Evolutionary conservation across 371 early-diverging fungal genomes (phyloP).

Genomic region (Actinomortierella wolfii): DNA sequence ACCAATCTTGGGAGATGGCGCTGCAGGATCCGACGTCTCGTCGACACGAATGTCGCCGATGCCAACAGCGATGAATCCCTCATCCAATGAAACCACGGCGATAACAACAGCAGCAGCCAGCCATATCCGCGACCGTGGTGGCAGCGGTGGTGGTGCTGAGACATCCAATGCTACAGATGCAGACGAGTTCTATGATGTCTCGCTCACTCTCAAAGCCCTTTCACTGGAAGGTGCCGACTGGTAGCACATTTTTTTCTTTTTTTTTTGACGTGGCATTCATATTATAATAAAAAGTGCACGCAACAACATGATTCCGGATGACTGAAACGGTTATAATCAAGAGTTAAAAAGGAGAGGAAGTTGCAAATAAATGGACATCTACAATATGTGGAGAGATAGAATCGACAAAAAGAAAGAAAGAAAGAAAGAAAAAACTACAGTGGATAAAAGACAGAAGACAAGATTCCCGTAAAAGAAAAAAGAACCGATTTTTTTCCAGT

Average conservation of each 20-base stretch:
- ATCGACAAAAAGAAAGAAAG: too few species aligned
- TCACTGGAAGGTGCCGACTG: conserved; percentile 41
- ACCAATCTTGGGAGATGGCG: neutral
- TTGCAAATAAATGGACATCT: too few species aligned
- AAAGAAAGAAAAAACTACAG: too few species aligned
- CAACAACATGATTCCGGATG: too few species aligned
- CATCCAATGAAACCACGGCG: neutral
- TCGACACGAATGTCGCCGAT: too few species aligned
- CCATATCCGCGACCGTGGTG: neutral
- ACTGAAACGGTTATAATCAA: too few species aligned
- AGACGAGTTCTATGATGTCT: conserved; percentile 40
- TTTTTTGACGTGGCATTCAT: conserved; percentile 1
- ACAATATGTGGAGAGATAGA: too few species aligned
- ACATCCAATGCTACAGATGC: conserved; percentile 1
- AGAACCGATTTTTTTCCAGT: too few species aligned
- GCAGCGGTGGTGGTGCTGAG: neutral
- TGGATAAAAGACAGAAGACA: too few species aligned
- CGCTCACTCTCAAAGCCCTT: conserved; percentile 36
- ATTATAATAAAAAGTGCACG: neutral
- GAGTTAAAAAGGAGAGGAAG: too few species aligned
- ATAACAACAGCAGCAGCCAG: neutral
- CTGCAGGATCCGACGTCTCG: too few species aligned
- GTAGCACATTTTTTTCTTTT: conserved; percentile 9
- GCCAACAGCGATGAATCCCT: conserved; percentile 1
- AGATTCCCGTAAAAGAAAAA: too few species aligned